Conservation (phyloP, 2,329 filamentous ascomycete species). For the Sporothrix pallida region DNA sequence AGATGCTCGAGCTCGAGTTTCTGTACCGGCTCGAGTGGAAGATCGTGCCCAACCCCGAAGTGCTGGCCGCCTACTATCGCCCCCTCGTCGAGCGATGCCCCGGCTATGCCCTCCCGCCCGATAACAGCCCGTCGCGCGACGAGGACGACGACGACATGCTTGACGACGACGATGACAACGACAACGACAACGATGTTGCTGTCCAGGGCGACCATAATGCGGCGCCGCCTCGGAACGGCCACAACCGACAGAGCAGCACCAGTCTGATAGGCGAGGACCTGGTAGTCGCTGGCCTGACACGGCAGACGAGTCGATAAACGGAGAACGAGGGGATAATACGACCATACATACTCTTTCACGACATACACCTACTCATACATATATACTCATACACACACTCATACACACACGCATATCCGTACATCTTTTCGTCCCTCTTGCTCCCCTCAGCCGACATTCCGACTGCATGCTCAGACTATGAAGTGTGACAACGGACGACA, state of each 20-base stretch:
- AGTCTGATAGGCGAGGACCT: constrained; percentile 34
- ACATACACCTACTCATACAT: not conserved
- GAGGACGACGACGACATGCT: constrained; percentile 44
- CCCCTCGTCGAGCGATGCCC: constrained; percentile 75
- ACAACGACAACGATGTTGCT: constrained; percentile 40
- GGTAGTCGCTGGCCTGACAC: constrained; percentile 32
- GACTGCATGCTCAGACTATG: not conserved
- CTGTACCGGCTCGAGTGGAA: constrained; percentile 92
- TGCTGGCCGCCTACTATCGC: constrained; percentile 89
- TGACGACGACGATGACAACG: constrained; percentile 45
- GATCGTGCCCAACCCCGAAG: constrained; percentile 94
- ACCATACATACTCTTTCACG: too few species aligned
- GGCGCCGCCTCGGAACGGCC: not conserved
- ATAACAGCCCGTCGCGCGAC: constrained; percentile 35
- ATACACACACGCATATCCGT: too few species aligned
- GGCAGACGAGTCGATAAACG: constrained; percentile 1
- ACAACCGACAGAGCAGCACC: constrained; percentile 34
- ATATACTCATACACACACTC: not conserved
- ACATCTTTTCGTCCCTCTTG: not conserved
- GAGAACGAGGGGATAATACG: not conserved
- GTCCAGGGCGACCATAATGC: not conserved
- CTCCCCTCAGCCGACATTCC: too few species aligned
- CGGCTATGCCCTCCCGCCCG: constrained; percentile 59
- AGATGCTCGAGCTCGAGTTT: constrained; percentile 91
- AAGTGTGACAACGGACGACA: not conserved